phyloP scores from a whole-genome alignment of 2,329 filamentous ascomycete species.

The Aspergillus clavatus region DNA sequence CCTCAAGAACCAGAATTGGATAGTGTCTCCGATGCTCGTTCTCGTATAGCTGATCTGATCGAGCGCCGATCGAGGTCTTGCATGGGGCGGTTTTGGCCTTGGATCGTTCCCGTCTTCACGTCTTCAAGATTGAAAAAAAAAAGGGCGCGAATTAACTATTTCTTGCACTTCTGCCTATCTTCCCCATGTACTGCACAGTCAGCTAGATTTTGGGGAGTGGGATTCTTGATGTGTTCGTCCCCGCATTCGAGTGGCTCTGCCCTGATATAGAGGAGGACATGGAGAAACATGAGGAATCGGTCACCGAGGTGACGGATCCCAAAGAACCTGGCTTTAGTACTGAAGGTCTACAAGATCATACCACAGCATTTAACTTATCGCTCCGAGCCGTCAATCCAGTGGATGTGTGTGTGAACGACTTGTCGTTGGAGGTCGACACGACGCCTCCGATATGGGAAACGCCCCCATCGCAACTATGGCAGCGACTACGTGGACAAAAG shows the following conservation, averaged over 20 bases:
- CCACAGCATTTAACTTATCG: slow-evolving; percentile 28
- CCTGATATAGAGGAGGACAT: background rate
- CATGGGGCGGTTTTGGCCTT: too few species aligned
- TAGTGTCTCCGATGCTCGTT: too few species aligned
- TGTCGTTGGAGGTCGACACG: slow-evolving; percentile 33
- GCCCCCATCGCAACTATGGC: slow-evolving; percentile 29
- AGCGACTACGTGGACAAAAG: slow-evolving; percentile 25
- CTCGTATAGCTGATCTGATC: too few species aligned
- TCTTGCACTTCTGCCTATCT: too few species aligned
- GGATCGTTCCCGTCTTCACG: too few species aligned
- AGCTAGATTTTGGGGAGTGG: too few species aligned
- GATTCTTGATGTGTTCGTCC: background rate
- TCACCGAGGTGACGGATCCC: slow-evolving; percentile 2
- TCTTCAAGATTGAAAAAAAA: too few species aligned
- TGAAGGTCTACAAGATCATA: slow-evolving; percentile 8
- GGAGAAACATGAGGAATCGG: background rate
- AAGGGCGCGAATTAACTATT: too few species aligned
- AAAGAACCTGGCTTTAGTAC: slow-evolving; percentile 5
- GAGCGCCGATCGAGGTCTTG: too few species aligned
- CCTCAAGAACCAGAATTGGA: too few species aligned
- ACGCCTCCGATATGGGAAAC: slow-evolving; percentile 31
- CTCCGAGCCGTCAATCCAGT: slow-evolving; percentile 40
- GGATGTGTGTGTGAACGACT: slow-evolving; percentile 32
- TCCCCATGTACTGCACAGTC: too few species aligned
- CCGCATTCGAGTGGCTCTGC: background rate